Percentiles rank a stretch among this genome's conserved stretches.
phyloP scores from a whole-genome alignment of 345 rosid genomes.

The Clarkia xantiana region DNA sequence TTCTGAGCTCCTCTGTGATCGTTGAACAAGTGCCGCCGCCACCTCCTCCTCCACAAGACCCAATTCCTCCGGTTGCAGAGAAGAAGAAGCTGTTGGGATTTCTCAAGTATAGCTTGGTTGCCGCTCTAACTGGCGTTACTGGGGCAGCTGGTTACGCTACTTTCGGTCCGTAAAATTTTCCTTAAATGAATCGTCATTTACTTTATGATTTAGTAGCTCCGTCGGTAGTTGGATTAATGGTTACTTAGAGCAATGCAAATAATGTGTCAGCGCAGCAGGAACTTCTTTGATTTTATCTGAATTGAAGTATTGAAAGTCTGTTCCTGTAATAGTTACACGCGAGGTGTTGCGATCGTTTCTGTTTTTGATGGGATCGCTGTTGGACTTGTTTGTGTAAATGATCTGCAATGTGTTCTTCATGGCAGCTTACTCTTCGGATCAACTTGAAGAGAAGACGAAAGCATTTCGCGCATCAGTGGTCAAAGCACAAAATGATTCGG shows the following conservation, averaged over 20 bases:
- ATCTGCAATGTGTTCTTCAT: constrained; percentile 2
- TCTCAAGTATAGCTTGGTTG: constrained; percentile 41
- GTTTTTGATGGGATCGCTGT: no score
- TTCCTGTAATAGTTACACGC: no score
- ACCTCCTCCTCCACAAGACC: constrained; percentile 19
- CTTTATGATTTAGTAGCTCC: neutral
- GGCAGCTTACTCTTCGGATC: constrained; percentile 61
- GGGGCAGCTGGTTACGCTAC: constrained; percentile 43
- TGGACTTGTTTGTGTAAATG: no score
- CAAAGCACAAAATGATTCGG: constrained; percentile 17
- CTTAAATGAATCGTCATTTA: neutral
- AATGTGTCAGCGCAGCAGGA: no score
- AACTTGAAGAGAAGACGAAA: constrained; percentile 58
- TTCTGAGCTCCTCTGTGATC: constrained; percentile 29
- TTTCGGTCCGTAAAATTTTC: constrained; percentile 31
- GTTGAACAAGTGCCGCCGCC: constrained; percentile 25
- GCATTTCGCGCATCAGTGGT: constrained; percentile 42
- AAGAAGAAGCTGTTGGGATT: constrained; percentile 34
- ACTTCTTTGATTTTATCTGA: no score
- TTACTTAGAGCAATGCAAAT: no score
- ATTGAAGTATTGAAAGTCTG: no score
- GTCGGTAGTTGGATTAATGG: no score
- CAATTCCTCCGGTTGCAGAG: constrained; percentile 17
- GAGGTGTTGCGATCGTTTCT: no score
- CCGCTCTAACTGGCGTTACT: constrained; percentile 43